phyloP scores from a whole-genome alignment of 352 stramenopile genomes.

The Blastocystis sp. region DNA sequence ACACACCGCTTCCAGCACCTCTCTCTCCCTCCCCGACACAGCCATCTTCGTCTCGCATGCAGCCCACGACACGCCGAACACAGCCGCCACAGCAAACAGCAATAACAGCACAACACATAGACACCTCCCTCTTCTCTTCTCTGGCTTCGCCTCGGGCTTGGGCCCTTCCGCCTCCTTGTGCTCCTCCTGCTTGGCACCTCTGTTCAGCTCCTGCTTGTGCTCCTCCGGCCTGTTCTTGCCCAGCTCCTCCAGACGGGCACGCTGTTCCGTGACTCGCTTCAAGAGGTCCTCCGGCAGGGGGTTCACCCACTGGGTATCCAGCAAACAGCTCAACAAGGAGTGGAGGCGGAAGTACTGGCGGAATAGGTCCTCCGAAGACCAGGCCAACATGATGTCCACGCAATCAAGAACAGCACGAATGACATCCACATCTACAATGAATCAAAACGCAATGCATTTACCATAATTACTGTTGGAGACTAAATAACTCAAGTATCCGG shows the following conservation, averaged over 20 bases:
- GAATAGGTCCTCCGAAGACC: constrained; percentile 6
- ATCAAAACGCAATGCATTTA: not conserved
- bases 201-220: too few species aligned
- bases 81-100: too few species aligned
- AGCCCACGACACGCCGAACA: too few species aligned
- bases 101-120: too few species aligned
- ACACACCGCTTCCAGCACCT: too few species aligned
- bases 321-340: not conserved
- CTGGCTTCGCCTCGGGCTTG: too few species aligned
- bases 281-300: not conserved
- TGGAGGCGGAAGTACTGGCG: constrained; percentile 22
- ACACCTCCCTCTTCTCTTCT: too few species aligned
- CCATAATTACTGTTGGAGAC: not conserved
- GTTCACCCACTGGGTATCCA: not conserved
- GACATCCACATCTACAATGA: not conserved
- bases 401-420: constrained; percentile 3
- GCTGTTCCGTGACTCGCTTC: not conserved
- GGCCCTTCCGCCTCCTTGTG: too few species aligned
- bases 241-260: not conserved
- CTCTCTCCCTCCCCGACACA: too few species aligned
- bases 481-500: not conserved
- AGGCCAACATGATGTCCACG: constrained; percentile 34
- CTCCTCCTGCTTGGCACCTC: too few species aligned
- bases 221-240: too few species aligned
- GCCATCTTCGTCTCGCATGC: too few species aligned